Base-by-base conservation (phyloP, 2,329 filamentous ascomycete species). In the Aspergillus chevalieri region DNA sequence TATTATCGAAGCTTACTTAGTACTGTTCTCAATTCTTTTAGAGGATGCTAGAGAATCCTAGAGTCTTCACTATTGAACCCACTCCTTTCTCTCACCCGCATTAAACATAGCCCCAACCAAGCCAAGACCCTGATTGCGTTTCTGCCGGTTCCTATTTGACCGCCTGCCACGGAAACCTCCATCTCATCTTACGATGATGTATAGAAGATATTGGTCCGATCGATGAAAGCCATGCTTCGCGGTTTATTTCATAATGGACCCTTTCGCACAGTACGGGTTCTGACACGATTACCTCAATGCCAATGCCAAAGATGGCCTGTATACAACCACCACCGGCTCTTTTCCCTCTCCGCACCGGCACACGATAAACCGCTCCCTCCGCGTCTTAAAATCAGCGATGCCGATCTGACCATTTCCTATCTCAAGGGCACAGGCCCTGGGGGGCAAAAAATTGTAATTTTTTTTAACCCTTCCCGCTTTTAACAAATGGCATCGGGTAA, bases 401-500 rank as follows among this genome's bases (percentile, higher is more conserved):
- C 78, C 15, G 90, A 96, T 47, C 83, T 97, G 57, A 83, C 85
- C 49, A 88, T 96, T 64, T 80, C 79, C 39, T 97, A 94, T 71
- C 78, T 98, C 52, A 95, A 93, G 67, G 93, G 93, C 60, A 87
- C 83, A 59, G 93, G 93, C 1, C 92, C 93, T 0, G 93, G 93
- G 21, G 93, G 93, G 0, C 93, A 98, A 67, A 96, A 96, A 68
- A 97, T 97, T 73, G 86, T 89, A 71, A 47, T 74, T 44, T 46
- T 12, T 15, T n/a, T n/a, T 36, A n/a, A n/a, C 21, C 21, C 4
- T 22, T 22, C 21, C 7, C 15, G 15, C 38, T 7, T 33, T n/a
- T 17, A 6, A 36, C 14, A 17, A 36, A 36, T 5, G 26, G 26
- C 2, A 12, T 30, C n/a, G 15, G 34, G n/a, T 17, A 36, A 9